Base-by-base conservation (phyloP, 2,329 filamentous ascomycete genomes). In the Alternaria sp. region DNA sequence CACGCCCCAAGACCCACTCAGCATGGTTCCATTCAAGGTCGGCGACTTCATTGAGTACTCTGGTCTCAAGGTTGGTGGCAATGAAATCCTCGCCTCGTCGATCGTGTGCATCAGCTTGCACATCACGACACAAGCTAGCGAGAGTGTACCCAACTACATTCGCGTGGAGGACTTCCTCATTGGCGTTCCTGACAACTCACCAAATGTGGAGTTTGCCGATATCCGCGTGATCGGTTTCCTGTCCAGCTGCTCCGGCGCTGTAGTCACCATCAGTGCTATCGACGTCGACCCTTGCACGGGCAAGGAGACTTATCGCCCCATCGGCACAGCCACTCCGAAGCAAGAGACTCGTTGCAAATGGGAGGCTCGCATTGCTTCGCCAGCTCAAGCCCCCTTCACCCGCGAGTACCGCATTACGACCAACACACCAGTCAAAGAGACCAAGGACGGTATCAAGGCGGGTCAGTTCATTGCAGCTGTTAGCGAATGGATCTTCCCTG, bases 211-310 rank as follows among this genome's bases (percentile, higher is more conserved):
- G 60, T 60, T 80, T 20, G 81, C 80, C 3, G 75, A 80, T 53
- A 72, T 66, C 20, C 60, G 67, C 3, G 69, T 70, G 54, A 76
- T 83, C 23, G 81, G 81, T 1, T 80, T 77, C 47, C 77, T 79
- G 6, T 82, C 81, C 2, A 80, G 81, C 44, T 76, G 77, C 14
- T 67, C 71, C 37, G 69, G 68, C 25, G 73, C 76, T 15, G 66
- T 69, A 6, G 75, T 83, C 37, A 74, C 69, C 11, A 76, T 83
- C 59, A 76, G 63, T 28, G 81, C 81, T 43, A 80, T 82, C 25
- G 81, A 83, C 7, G 73, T 83, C 20, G 79, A 83, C 46, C 78
- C 79, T 21, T 84, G 82, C 68, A 82, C 80, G 1, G 82, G 82
- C 15, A 75, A 74, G 23, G 75, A 79, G 41, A 79, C 70, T 2